These are phyloP conservation scores for Teratosphaeria epicoccoides DNA, from an alignment of 2,329 filamentous ascomycete species.

Conservation along the genomic window DNA sequence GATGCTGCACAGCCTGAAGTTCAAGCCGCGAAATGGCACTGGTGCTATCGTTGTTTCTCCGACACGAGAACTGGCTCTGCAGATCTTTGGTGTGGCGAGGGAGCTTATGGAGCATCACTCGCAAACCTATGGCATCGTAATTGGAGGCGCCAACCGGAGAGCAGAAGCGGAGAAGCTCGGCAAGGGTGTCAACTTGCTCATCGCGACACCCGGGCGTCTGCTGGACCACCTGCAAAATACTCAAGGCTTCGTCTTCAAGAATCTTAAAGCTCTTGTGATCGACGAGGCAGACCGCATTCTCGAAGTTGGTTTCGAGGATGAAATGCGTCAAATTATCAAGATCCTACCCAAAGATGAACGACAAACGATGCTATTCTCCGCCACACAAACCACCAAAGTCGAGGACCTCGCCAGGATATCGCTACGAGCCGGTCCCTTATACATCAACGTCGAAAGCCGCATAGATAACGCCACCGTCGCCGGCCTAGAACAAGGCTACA, in stretches of 20 bases:
- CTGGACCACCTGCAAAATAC: slow-evolving; percentile 94
- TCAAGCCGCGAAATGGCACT: slow-evolving; percentile 88
- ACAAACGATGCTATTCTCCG: slow-evolving; percentile 97
- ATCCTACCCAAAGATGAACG: slow-evolving; percentile 77
- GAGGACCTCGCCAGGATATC: slow-evolving; percentile 94
- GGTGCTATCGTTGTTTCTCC: slow-evolving; percentile 89
- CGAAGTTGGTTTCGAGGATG: slow-evolving; percentile 96
- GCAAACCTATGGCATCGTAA: slow-evolving; percentile 92
- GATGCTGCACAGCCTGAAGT: slow-evolving; percentile 78
- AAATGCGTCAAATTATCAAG: slow-evolving; percentile 94
- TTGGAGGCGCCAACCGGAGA: slow-evolving; percentile 82
- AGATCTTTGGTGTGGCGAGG: slow-evolving; percentile 89
- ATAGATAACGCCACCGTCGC: slow-evolving; percentile 88
- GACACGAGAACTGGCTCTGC: slow-evolving; percentile 84
- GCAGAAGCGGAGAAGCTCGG: slow-evolving; percentile 88
- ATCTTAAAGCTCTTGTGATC: slow-evolving; percentile 82
- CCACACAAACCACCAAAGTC: slow-evolving; percentile 96
- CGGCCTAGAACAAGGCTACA: slow-evolving; percentile 90
- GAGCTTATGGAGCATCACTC: slow-evolving; percentile 90
- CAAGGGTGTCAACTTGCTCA: slow-evolving; percentile 89
- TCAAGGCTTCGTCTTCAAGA: slow-evolving; percentile 80
- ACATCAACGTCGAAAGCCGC: slow-evolving; percentile 90
- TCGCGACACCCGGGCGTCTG: slow-evolving; percentile 84
- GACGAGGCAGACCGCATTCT: slow-evolving; percentile 95
- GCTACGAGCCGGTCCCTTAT: slow-evolving; percentile 76